Base-by-base conservation (phyloP, 1,139 yeast species). In the Pichia sp. region DNA sequence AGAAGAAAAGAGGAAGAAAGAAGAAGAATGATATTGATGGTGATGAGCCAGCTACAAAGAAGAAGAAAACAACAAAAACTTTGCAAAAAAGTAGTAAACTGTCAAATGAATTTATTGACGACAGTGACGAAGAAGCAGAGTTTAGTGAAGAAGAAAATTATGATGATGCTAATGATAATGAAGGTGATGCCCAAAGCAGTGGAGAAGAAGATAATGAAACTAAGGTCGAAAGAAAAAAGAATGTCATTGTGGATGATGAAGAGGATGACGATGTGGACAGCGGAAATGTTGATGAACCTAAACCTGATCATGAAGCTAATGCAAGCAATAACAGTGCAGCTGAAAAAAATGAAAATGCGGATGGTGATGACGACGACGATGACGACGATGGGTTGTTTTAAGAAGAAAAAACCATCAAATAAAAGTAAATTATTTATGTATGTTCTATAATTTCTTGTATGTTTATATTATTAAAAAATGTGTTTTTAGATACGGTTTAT, bases 71-170 rank as follows among this genome's bases (percentile, higher is more conserved):
- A 27, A 42, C 46, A n/a, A 51, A 44, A 31, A 37, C 45, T 22
- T 30, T 26, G 8, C 57, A 55, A 32, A 59, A 55, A 46, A 54
- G 46, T 30, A 52, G 56, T 25, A 41, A 36, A 4, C 39, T 58
- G n/a, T 58, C 62, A 1, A 58, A 57, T 7, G 65, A 61, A 38
- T 49, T 51, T n/a, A 57, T 61, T 38, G 64, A 54, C 25, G 63
- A 59, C 30, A 60, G 64, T 52, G 66, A 62, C 65, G 76, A 67
- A 48, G 70, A 65, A 25, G 53, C 54, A 5, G 52, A 45, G 22
- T 57, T 60, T 41, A 50, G 47, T 30, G 58, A 50, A 20, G 60
- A 49, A 6, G 55, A 44, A 11, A 60, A 47, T 27, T 54, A 47
- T 24, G 51, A 51, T 41, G 50, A n/a, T n/a, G n/a, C n/a, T n/a